These are phyloP conservation scores for Picochlorum sp. DNA, from an alignment of 139 green algal genomes.

Conservation along the genomic window DNA sequence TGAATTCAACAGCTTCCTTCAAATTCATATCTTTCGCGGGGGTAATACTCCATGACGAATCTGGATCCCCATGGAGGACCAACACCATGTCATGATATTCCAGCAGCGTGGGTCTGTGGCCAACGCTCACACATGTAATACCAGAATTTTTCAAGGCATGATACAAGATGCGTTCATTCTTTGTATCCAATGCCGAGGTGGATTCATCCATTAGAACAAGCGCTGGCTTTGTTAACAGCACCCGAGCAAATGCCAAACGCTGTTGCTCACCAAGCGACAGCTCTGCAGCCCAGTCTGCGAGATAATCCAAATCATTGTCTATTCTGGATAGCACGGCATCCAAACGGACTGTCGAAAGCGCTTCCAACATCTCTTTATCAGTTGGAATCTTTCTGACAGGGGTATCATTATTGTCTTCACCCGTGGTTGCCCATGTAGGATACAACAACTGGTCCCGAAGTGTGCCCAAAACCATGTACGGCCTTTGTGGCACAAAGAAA, in stretches of 20 bases:
- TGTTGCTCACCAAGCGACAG: slow-evolving; percentile 96
- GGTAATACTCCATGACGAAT: slow-evolving; percentile 20
- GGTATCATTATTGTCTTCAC: neutral
- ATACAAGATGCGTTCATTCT: slow-evolving; percentile 84
- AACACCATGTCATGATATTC: slow-evolving; percentile 73
- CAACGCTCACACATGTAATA: slow-evolving; percentile 82
- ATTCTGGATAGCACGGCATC: slow-evolving; percentile 16
- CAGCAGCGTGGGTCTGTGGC: slow-evolving; percentile 75
- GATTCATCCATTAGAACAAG: slow-evolving; percentile 93
- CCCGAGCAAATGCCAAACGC: slow-evolving; percentile 86
- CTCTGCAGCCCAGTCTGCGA: slow-evolving; percentile 73
- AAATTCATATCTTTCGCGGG: slow-evolving; percentile 14
- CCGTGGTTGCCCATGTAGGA: slow-evolving; percentile 48
- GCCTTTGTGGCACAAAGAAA: slow-evolving; percentile 88
- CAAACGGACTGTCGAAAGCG: slow-evolving; percentile 49
- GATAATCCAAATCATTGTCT: slow-evolving; percentile 41
- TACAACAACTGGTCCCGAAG: slow-evolving; percentile 86
- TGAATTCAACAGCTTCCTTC: slow-evolving; percentile 21
- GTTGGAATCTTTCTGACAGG: slow-evolving; percentile 24
- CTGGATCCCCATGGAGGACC: slow-evolving; percentile 32
- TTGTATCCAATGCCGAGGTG: slow-evolving; percentile 78
- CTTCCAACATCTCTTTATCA: slow-evolving; percentile 56
- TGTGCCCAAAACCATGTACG: slow-evolving; percentile 92
- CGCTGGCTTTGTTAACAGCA: slow-evolving; percentile 36
- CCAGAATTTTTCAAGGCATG: slow-evolving; percentile 32